phyloP scores from a whole-genome alignment of 805 yeast genomes.

The Lipomyces lipofer region DNA sequence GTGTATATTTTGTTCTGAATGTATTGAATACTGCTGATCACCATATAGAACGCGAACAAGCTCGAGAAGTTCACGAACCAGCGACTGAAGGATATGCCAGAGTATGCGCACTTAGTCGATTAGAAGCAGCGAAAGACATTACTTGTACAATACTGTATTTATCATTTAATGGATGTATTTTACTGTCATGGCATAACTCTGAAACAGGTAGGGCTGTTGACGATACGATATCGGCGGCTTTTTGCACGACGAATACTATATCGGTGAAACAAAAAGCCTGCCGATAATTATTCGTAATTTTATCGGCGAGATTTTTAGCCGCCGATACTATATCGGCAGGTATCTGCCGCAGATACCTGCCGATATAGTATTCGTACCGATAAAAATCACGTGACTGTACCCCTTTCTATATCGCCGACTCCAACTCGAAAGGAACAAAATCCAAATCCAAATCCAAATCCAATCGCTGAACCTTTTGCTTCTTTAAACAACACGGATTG shows the following conservation, averaged over 20 bases:
- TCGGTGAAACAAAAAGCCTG: background rate
- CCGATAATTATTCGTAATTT: too few species aligned
- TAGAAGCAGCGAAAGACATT: too few species aligned
- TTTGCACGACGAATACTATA: background rate
- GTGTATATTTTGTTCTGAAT: background rate
- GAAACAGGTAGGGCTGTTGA: background rate
- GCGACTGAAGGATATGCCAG: slow-evolving; percentile 85
- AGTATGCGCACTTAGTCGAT: slow-evolving; percentile 79
- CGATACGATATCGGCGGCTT: background rate
- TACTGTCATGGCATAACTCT: too few species aligned
- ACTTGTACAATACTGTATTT: too few species aligned
- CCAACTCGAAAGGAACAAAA: too few species aligned
- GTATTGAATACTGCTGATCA: background rate
- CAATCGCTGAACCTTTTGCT: too few species aligned
- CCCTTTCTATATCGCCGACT: too few species aligned
- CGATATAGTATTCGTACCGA: background rate
- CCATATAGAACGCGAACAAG: slow-evolving; percentile 70
- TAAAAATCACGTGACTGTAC: background rate
- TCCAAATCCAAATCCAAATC: too few species aligned
- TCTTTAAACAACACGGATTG: too few species aligned
- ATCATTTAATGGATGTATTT: too few species aligned
- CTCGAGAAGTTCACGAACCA: slow-evolving; percentile 83
- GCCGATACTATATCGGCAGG: slow-evolving; percentile 1
- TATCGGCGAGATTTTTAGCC: background rate
- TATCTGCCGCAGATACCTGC: too few species aligned